Evolutionary conservation across 106 monocot genomes (phyloP), one percentile per base, ranked within the genome.

Genomic region (Dendrobium nobile): DNA sequence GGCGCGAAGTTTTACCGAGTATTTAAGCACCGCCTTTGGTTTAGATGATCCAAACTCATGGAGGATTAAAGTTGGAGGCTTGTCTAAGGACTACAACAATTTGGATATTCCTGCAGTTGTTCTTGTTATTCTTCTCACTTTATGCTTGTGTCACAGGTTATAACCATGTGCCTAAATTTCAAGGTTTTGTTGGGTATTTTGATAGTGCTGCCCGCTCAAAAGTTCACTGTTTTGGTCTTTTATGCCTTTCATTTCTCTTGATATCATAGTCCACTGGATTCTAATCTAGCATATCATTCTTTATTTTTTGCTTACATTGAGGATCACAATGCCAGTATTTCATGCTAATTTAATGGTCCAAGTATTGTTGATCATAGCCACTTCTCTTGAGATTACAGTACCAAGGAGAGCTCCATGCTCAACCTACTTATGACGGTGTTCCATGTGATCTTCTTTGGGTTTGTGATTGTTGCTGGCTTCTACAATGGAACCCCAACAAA

Each of bases 341-440:
- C 11, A 26, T 67, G 67, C 0, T 67, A 19, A 67, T 67, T 31
- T 67, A 67, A 67, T 26, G 40, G 28, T 73, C 73, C 7, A 24
- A 24, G 3, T 77, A 54, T 4, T 51, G 31, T 3, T 44, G 33
- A 4, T 67, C 48, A 40, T 59, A 18, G 11, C 15, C 31, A 51
- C n/a, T 75, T 67, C 26, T 82, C 4, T 74, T 79, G 28, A 41
- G 19, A 26, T 77, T 86, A 41, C 85, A 93, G 93, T 33, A 93
- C 93, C 18, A 93, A 90, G 80, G 93, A 88, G 85, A 93, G 90
- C 80, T 90, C 93, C 48, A 79, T 82, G 24, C 72, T 90, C 51
- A 93, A 90, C 80, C 48, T 90, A 45, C 81, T 88, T 24, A 85
- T 93, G 88, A 93, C 93, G 47, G 79, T 80, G 43, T 88, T 88